Base-by-base conservation (phyloP, 495 filamentous ascomycete genomes). In the Mytilinidion resinicola region DNA sequence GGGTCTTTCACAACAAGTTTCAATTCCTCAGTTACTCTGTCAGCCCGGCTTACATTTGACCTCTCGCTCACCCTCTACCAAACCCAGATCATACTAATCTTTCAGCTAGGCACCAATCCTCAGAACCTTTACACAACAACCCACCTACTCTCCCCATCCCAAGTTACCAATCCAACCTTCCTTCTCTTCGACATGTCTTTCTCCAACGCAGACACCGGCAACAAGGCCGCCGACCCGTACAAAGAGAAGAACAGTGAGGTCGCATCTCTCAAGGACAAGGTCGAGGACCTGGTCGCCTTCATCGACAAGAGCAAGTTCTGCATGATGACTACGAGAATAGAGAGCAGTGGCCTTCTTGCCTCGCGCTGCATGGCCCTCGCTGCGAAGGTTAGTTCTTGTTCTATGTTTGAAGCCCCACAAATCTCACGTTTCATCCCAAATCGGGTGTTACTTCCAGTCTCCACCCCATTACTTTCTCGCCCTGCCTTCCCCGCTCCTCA, bases 361-460 rank as follows among this genome's bases (percentile, higher is more conserved):
- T 91, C 86, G 11, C 77, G 91, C 55, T 93, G 89, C 72, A 97
- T 97, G 92, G 89, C 89, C 1, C 67, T 96, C 10, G 89, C 90
- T 20, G 91, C 79, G n/a, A 85, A 85, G 74, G 91, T 92, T 77
- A 47, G 73, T 15, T 15, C 9, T 19, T 21, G 14, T 34, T 14
- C 43, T 12, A 12, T 12, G 5, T 35, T n/a, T 33, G 25, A 37
- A 17, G n/a, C 35, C 11, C 49, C 56, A 64, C 33, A 20, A 39
- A 1, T 14, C 15, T 39, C 50, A 39, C 25, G 6, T 21, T 11
- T n/a, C 44, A 15, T 30, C 49, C 49, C 49, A 34, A 21, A n/a
- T n/a, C n/a, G n/a, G n/a, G n/a, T 6, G 25, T 30, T 30, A 2
- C 25, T 6, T 30, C 6, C 25, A 30, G 25, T 6, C 6, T 6